Evolutionary conservation across 371 early-diverging fungal species (phyloP).

Genomic region (Phascolomyces articulosus): DNA sequence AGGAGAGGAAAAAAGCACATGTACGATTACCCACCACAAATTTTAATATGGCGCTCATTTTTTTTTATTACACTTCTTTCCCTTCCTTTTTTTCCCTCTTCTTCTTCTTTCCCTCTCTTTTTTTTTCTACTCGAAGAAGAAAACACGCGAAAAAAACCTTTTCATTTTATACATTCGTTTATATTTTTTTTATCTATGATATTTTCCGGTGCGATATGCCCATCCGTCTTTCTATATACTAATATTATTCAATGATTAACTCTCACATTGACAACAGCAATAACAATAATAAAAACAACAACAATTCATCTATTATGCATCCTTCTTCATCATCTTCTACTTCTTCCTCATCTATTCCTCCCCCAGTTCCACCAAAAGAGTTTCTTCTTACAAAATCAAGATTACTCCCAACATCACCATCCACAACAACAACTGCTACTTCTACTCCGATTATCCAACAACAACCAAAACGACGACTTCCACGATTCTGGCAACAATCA

Average conservation of each 20-base stretch:
- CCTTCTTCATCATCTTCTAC: neutral
- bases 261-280: neutral
- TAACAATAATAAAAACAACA: neutral
- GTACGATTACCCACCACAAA: conserved; percentile 1
- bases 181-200: neutral
- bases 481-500: conserved; percentile 5
- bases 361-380: neutral
- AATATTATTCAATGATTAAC: conserved; percentile 1
- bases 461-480: conserved; percentile 1
- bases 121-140: neutral
- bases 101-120: neutral
- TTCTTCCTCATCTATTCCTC: neutral
- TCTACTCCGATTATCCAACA: neutral
- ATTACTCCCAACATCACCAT: neutral
- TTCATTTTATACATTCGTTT: neutral
- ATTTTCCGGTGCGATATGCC: neutral
- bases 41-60: conserved; percentile 9
- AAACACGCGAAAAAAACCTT: neutral
- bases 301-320: neutral
- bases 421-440: neutral
- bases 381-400: neutral
- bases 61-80: neutral
- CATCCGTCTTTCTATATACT: neutral
- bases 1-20: neutral
- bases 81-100: neutral